A percentile compares a stretch with the other conserved stretches of the same genome.
These are phyloP conservation scores for Rhodamnia argentea DNA, from an alignment of 345 rosid genomes.

Conservation along the genomic window DNA sequence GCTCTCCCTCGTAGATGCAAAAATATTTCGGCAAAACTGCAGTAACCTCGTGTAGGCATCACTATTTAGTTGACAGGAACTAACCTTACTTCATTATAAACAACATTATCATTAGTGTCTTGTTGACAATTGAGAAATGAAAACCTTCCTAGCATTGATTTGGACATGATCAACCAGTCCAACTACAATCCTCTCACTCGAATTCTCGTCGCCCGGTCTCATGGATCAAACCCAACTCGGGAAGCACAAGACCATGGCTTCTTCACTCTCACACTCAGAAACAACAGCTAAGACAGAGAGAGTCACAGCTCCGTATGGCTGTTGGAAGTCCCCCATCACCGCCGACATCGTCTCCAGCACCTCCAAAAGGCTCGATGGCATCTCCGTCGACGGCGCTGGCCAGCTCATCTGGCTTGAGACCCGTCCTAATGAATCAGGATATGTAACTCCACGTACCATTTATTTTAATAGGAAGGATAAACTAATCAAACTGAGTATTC, in stretches of 20 bases:
- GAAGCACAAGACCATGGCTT: constrained; percentile 30
- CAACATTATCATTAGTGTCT: neutral
- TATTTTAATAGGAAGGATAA: neutral
- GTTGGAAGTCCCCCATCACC: constrained; percentile 94
- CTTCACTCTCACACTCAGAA: constrained; percentile 14
- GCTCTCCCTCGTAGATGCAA: neutral
- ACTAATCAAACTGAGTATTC: neutral
- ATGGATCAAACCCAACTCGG: neutral
- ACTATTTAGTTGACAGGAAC: neutral
- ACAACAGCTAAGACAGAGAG: constrained; percentile 4
- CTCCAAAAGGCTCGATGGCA: constrained; percentile 68
- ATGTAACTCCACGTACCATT: neutral
- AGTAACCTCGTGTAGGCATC: neutral
- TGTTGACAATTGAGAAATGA: neutral
- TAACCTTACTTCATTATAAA: neutral
- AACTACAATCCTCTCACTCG: neutral
- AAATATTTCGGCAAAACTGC: neutral
- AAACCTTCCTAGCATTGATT: neutral
- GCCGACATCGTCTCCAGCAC: constrained; percentile 77
- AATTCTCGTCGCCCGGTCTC: neutral
- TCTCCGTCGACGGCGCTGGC: constrained; percentile 61
- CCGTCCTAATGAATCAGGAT: constrained; percentile 85
- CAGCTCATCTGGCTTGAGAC: constrained; percentile 73
- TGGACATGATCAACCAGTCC: constrained; percentile 2
- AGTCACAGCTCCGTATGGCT: constrained; percentile 64